These are phyloP conservation scores for Candida chauliodis DNA, from an alignment of 805 yeast species.

Conservation along the genomic window DNA sequence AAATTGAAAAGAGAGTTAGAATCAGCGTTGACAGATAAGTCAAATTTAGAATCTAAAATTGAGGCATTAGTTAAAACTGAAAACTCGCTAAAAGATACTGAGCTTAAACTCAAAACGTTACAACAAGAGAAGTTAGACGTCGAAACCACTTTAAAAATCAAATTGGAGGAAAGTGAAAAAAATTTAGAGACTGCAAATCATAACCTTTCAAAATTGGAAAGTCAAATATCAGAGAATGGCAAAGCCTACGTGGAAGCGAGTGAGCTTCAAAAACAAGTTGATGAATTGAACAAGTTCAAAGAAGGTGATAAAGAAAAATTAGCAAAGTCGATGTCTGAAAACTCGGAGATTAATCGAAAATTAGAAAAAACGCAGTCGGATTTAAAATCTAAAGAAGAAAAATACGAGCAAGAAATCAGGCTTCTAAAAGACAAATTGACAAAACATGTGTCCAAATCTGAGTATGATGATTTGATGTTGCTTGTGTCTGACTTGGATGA, in stretches of 20 bases:
- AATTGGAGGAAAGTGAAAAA: not conserved
- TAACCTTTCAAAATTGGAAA: slow-evolving; percentile 2
- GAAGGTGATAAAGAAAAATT: not conserved
- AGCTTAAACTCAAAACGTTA: not conserved
- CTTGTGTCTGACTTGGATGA: slow-evolving; percentile 77
- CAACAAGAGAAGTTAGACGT: not conserved
- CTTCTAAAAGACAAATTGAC: slow-evolving; percentile 8
- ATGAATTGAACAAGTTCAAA: slow-evolving; percentile 1
- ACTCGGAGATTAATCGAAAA: too few relatives aligned
- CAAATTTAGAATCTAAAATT: not conserved
- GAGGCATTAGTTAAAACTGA: not conserved
- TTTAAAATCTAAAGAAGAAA: slow-evolving; percentile 3
- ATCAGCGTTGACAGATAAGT: too few relatives aligned
- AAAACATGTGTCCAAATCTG: slow-evolving; percentile 44
- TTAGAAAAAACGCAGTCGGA: too few relatives aligned
- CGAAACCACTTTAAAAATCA: not conserved
- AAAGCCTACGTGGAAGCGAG: not conserved
- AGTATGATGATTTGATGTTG: slow-evolving; percentile 71
- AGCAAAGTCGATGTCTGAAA: not conserved
- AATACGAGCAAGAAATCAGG: slow-evolving; percentile 9
- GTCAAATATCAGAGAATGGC: not conserved
- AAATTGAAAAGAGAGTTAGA: too few relatives aligned
- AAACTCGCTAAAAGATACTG: too few relatives aligned
- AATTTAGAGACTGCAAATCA: too few relatives aligned
- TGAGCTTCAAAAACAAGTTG: not conserved